These are phyloP conservation scores for Capronia americana DNA, from an alignment of 2,329 filamentous ascomycete genomes.

Conservation along the genomic window DNA sequence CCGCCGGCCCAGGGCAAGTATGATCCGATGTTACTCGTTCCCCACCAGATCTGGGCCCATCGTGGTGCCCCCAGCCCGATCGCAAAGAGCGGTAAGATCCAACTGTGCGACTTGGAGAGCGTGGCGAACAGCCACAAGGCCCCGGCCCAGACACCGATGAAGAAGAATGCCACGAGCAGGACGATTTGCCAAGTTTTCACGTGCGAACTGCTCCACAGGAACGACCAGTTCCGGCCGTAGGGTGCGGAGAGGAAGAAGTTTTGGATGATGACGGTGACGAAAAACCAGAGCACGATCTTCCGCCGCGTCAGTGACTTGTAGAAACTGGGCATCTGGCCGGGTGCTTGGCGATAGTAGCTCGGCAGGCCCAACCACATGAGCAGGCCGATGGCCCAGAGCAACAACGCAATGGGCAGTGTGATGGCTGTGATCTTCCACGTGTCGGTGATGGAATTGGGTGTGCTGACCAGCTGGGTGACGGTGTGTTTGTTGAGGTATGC, in stretches of 20 bases:
- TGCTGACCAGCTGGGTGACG: slow-evolving; percentile 48
- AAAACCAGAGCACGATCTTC: slow-evolving; percentile 72
- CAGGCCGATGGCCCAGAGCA: slow-evolving; percentile 64
- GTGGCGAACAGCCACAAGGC: slow-evolving; percentile 60
- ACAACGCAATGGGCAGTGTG: slow-evolving; percentile 62
- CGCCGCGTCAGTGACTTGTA: slow-evolving; percentile 67
- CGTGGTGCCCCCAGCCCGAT: slow-evolving; percentile 70
- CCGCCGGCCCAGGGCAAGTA: slow-evolving; percentile 69
- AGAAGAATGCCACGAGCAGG: slow-evolving; percentile 57
- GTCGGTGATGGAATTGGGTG: slow-evolving; percentile 47
- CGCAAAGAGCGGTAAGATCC: slow-evolving; percentile 71
- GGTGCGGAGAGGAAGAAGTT: slow-evolving; percentile 72
- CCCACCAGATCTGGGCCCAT: slow-evolving; percentile 73
- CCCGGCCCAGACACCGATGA: slow-evolving; percentile 63
- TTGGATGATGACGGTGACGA: slow-evolving; percentile 67
- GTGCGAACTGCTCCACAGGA: slow-evolving; percentile 65
- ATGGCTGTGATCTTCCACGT: slow-evolving; percentile 59
- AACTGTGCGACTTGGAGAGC: slow-evolving; percentile 66
- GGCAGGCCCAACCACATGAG: slow-evolving; percentile 68
- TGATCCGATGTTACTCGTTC: slow-evolving; percentile 63
- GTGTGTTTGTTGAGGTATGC: slow-evolving; percentile 58
- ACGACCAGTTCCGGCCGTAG: slow-evolving; percentile 72
- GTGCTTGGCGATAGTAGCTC: slow-evolving; percentile 69
- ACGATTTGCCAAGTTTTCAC: slow-evolving; percentile 63
- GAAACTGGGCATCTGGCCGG: slow-evolving; percentile 69